Percentiles rank a stretch among this genome's conserved stretches.
These are phyloP conservation scores for Dictyostelium discoideum DNA, from an alignment of 78 protist genomes.

Conservation along the genomic window DNA sequence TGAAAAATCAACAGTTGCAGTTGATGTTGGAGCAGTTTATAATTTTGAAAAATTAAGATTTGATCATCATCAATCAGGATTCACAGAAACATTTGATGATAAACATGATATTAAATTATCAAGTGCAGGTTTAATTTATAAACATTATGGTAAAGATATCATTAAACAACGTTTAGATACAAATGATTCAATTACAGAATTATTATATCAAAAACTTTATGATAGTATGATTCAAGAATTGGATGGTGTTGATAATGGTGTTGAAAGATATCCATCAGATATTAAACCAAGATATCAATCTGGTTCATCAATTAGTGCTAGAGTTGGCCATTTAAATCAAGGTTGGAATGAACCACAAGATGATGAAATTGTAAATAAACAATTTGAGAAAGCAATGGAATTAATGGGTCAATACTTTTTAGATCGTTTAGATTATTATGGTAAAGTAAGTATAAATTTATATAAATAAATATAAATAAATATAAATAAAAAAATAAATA, in stretches of 20 bases:
- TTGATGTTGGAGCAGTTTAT: constrained; percentile 95
- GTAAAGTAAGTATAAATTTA: neutral
- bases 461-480: neutral
- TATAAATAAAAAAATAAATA: no score
- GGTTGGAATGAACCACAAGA: constrained; percentile 77
- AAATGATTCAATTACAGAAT: constrained; percentile 47
- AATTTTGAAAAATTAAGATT: constrained; percentile 80
- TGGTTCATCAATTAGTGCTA: constrained; percentile 41
- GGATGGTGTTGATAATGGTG: constrained; percentile 94
- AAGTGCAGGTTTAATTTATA: constrained; percentile 89
- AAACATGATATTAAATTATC: constrained; percentile 31
- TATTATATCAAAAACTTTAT: constrained; percentile 69
- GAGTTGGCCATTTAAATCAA: constrained; percentile 85
- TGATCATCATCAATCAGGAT: constrained; percentile 95
- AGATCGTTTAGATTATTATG: constrained; percentile 38
- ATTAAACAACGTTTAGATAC: constrained; percentile 28
- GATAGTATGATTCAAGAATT: constrained; percentile 81
- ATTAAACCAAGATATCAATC: constrained; percentile 34
- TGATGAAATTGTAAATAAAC: constrained; percentile 30
- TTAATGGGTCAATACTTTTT: constrained; percentile 83
- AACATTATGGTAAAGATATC: constrained; percentile 90
- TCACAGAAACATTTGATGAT: constrained; percentile 73
- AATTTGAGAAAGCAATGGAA: constrained; percentile 80
- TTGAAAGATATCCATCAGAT: constrained; percentile 65
- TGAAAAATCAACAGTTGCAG: constrained; percentile 64